These are phyloP conservation scores for Colletotrichum lentis DNA, from an alignment of 2,329 filamentous ascomycete genomes.

Conservation along the genomic window DNA sequence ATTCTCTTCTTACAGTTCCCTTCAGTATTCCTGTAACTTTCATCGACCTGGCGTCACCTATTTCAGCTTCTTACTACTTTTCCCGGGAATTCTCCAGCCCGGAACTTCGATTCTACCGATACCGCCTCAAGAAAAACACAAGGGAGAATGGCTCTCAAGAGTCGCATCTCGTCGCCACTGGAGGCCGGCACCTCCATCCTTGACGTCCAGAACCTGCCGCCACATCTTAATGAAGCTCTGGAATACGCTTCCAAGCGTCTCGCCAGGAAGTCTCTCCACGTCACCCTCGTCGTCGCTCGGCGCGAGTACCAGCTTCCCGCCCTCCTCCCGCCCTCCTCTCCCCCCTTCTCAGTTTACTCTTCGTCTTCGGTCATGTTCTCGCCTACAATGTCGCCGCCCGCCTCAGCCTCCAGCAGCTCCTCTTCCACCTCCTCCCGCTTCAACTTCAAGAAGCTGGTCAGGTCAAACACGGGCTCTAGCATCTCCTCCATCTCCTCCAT, in stretches of 20 bases:
- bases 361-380: constrained; percentile 43
- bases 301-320: constrained; percentile 64
- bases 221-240: constrained; percentile 62
- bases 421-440: constrained; percentile 45
- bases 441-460: constrained; percentile 50
- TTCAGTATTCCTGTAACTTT: constrained; percentile 8
- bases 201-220: constrained; percentile 65
- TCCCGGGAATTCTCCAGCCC: neutral
- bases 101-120: constrained; percentile 21
- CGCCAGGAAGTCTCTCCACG: constrained; percentile 62
- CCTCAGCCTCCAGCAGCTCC: constrained; percentile 36
- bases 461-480: constrained; percentile 49
- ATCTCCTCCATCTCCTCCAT: constrained; percentile 35
- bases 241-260: constrained; percentile 66
- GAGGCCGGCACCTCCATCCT: constrained; percentile 69
- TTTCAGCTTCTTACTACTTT: neutral
- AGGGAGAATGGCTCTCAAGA: constrained; percentile 58
- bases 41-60: constrained; percentile 16
- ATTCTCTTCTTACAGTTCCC: constrained; percentile 6
- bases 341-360: constrained; percentile 40
- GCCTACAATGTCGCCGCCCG: constrained; percentile 46
- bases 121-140: constrained; percentile 38
- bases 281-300: constrained; percentile 66
- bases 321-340: constrained; percentile 42
- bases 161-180: constrained; percentile 68